Conservation (phyloP, 805 yeast genomes). For the Dipodascopsis uninucleata region DNA sequence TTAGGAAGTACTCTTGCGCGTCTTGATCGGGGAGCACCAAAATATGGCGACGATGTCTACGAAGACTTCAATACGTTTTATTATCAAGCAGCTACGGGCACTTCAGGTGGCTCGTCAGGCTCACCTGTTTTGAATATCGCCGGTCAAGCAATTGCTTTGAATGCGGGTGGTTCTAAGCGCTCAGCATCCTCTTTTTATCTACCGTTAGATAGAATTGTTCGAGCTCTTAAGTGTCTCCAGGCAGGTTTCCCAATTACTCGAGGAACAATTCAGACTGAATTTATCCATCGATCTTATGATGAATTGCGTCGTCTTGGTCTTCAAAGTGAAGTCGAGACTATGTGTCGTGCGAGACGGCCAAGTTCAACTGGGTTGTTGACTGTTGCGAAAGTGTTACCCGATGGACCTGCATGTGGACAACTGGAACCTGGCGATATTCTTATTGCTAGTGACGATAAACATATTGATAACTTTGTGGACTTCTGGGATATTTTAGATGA, state of each 20-base stretch:
- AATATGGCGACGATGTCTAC: slow-evolving; percentile 24
- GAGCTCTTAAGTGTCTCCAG: slow-evolving; percentile 22
- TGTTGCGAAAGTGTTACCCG: slow-evolving; percentile 21
- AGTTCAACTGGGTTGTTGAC: slow-evolving; percentile 20
- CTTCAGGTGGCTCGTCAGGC: slow-evolving; percentile 27
- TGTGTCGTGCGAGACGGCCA: slow-evolving; percentile 17
- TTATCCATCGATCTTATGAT: slow-evolving; percentile 21
- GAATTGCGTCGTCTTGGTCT: slow-evolving; percentile 25
- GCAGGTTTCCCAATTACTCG: slow-evolving; percentile 16
- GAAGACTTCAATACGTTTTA: slow-evolving; percentile 27
- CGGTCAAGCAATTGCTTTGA: slow-evolving; percentile 27
- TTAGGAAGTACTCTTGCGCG: slow-evolving; percentile 27
- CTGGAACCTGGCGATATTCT: slow-evolving; percentile 27
- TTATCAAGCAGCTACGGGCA: slow-evolving; percentile 28
- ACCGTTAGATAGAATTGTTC: slow-evolving; percentile 25
- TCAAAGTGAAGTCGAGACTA: slow-evolving; percentile 11
- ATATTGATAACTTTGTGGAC: slow-evolving; percentile 19
- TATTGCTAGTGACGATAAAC: slow-evolving; percentile 15
- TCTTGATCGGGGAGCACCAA: slow-evolving; percentile 25
- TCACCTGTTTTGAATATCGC: slow-evolving; percentile 26
- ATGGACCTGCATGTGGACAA: slow-evolving; percentile 21
- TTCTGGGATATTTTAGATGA: slow-evolving; percentile 20
- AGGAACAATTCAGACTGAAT: slow-evolving; percentile 26
- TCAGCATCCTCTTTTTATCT: slow-evolving; percentile 27
- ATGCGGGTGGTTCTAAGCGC: slow-evolving; percentile 26